Percentiles rank a stretch among this genome's conserved stretches.
Conservation (phyloP, 2,329 filamentous ascomycete species). For the Cercospora berteroae region DNA sequence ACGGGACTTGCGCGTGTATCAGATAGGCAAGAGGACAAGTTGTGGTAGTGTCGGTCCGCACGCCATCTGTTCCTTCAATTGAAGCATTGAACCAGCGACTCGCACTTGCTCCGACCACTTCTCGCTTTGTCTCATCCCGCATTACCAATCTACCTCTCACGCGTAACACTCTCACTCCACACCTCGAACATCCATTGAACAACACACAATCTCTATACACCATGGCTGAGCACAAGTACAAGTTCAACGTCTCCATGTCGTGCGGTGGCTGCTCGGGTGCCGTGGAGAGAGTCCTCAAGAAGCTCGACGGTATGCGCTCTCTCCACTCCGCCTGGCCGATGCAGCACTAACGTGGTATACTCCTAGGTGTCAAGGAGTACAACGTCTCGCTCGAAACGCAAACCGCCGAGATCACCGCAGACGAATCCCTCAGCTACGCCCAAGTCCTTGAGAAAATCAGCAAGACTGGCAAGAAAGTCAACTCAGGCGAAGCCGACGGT, state of each 20-base stretch:
- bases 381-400: constrained; percentile 85
- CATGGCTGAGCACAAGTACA: constrained; percentile 86
- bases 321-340: not conserved
- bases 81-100: not conserved
- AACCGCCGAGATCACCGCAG: constrained; percentile 73
- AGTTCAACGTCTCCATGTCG: constrained; percentile 91
- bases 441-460: constrained; percentile 82
- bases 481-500: constrained; percentile 70
- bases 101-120: not conserved
- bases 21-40: constrained; percentile 9
- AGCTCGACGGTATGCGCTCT: constrained; percentile 44
- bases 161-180: not conserved
- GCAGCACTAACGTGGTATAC: not conserved
- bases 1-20: not conserved
- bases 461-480: constrained; percentile 94
- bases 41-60: constrained; percentile 1
- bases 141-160: constrained; percentile 15
- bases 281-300: constrained; percentile 86
- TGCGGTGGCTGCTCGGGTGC: constrained; percentile 96
- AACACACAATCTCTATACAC: constrained; percentile 28
- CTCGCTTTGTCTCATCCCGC: not conserved
- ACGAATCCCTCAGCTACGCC: constrained; percentile 68
- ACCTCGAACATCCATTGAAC: not conserved
- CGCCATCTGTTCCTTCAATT: constrained; percentile 4
- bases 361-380: constrained; percentile 78